These are phyloP conservation scores for Naegleria gruberi DNA, from an alignment of 208 protist species.

Conservation along the genomic window DNA sequence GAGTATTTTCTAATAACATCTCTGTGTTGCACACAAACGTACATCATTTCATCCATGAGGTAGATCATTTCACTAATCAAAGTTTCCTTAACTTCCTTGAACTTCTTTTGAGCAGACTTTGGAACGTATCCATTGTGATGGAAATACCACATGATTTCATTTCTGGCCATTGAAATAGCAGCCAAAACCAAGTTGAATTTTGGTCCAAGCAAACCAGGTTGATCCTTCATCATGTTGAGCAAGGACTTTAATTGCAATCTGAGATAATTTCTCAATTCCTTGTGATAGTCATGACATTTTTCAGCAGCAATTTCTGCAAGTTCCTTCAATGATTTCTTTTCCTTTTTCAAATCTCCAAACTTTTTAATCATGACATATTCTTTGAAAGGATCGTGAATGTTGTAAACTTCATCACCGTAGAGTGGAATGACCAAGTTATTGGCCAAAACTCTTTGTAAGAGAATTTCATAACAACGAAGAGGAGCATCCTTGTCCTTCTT, in stretches of 20 bases:
- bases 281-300: not conserved
- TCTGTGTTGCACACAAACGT: not conserved
- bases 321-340: not conserved
- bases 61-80: slow-evolving; percentile 1
- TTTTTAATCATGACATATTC: slow-evolving; percentile 11
- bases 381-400: slow-evolving; percentile 6
- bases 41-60: not conserved
- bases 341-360: slow-evolving; percentile 10
- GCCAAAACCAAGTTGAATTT: slow-evolving; percentile 20
- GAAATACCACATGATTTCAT: slow-evolving; percentile 18
- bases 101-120: not conserved
- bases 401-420: slow-evolving; percentile 10
- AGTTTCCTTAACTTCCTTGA: not conserved
- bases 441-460: not conserved
- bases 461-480: not conserved
- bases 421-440: not conserved
- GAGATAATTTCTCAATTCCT: not conserved
- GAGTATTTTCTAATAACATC: not conserved
- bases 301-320: not conserved
- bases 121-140: not conserved
- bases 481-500: not conserved
- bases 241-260: not conserved
- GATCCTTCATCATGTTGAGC: slow-evolving; percentile 9
- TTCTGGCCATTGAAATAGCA: not conserved
- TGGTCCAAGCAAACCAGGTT: slow-evolving; percentile 14